Evolutionary conservation across 2,329 filamentous ascomycete species (phyloP).

Genomic region (Emericellopsis atlantica): DNA sequence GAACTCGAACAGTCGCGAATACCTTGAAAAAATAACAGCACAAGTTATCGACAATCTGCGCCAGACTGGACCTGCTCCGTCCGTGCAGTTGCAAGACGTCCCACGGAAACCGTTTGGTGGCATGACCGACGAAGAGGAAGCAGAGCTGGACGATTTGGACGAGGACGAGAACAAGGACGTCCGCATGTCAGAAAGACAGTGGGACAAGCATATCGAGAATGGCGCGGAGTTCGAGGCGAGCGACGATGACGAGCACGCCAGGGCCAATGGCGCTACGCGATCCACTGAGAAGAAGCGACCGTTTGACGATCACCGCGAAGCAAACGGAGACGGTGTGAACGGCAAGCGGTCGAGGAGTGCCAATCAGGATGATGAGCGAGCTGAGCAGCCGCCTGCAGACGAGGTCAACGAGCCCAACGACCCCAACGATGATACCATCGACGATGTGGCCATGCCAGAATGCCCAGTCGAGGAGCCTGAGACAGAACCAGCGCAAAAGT

Average conservation of each 20-base stretch:
- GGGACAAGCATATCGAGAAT: conserved; percentile 66
- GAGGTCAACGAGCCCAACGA: conserved; percentile 23
- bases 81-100: conserved; percentile 79
- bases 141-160: conserved; percentile 56
- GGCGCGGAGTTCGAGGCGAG: conserved; percentile 78
- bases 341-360: conserved; percentile 8
- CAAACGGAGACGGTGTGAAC: conserved; percentile 15
- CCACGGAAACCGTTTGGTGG: conserved; percentile 48
- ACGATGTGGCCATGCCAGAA: conserved; percentile 23
- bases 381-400: conserved; percentile 12
- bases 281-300: conserved; percentile 33
- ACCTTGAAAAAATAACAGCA: conserved; percentile 70
- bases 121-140: conserved; percentile 55
- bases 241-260: conserved; percentile 74
- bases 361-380: conserved; percentile 13
- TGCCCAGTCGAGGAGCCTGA: conserved; percentile 10
- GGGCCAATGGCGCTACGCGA: conserved; percentile 56
- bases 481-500: conserved; percentile 3
- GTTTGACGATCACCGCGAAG: conserved; percentile 38
- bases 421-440: conserved; percentile 27
- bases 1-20: conserved; percentile 76
- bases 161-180: conserved; percentile 78
- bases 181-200: conserved; percentile 68
- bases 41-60: conserved; percentile 76
- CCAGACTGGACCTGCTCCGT: conserved; percentile 76